Evolutionary conservation across 177 flowering plant genomes (phyloP), one percentile per base, ranked within the genome.

Genomic region (Vitis hybrid): DNA sequence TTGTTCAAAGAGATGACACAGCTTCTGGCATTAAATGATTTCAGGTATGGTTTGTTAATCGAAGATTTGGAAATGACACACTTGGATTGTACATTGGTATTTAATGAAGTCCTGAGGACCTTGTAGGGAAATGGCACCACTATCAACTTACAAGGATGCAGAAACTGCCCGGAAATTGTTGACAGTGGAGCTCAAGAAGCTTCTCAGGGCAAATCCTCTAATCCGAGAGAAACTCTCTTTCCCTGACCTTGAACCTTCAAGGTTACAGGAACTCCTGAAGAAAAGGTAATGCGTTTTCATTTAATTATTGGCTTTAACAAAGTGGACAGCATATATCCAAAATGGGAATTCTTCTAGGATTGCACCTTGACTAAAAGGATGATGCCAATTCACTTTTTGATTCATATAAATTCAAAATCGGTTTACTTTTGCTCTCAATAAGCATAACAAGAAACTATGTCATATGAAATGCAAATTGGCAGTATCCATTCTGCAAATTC

Each of bases 1-100:
- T 18, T 77, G 59, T 77, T 61, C 61, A 77, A 69, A 49, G 77
- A 77, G 29, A 70, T 73, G 12, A 74, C 73, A 31, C 81, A 68
- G 22, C 73, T 78, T 19, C 50, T 78, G 18, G 64, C 81, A 58
- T 56, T 74, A 12, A 75, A 74, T 3, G 68, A 78, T 52, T 71
- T 78, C 50, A 78, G 78, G 81, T 74, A 67, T 31, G 54, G 13
- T 2, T 1, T 59, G 14, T 14, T 10, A 39, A 7, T 12, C 15
- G 1, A 3, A 9, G 49, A 12, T 49, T 13, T 63, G 26, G 12
- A 16, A 16, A 20, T 10, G 10, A 18, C 1, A 57, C 7, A 39
- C 45, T 39, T 39, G 8, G 45, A 39, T 26, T 26, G 29, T 26
- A 26, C 29, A 26, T 26, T 39, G 10, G 19, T 16, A 39, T 14